These are phyloP conservation scores for Saturnispora bothae DNA, from an alignment of 805 yeast genomes.

Conservation along the genomic window DNA sequence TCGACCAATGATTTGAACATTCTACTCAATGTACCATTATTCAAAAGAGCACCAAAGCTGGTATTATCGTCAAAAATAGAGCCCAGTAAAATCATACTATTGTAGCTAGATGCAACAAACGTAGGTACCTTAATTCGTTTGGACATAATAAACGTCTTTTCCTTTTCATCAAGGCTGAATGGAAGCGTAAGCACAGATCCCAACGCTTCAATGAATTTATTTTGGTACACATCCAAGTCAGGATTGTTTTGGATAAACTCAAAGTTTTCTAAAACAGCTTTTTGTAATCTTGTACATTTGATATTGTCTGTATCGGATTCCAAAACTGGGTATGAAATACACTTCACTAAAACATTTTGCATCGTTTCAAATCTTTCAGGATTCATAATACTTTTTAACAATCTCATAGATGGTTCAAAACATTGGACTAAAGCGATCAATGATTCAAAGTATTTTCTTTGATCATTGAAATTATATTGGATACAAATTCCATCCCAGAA, in stretches of 20 bases:
- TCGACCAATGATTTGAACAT: conserved; percentile 42
- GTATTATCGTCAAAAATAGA: conserved; percentile 25
- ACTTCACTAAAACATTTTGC: conserved; percentile 49
- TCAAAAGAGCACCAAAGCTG: conserved; percentile 29
- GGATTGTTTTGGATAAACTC: conserved; percentile 17
- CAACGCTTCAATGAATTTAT: conserved; percentile 42
- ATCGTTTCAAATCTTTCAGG: conserved; percentile 35
- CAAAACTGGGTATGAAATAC: conserved; percentile 64
- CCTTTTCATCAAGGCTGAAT: conserved; percentile 47
- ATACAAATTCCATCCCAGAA: conserved; percentile 42
- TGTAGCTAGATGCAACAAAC: conserved; percentile 48
- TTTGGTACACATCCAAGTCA: conserved; percentile 28
- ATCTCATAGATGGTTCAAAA: conserved; percentile 38
- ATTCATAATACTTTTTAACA: conserved; percentile 27
- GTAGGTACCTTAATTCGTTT: conserved; percentile 45
- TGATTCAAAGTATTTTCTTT: conserved; percentile 45
- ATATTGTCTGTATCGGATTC: conserved; percentile 41
- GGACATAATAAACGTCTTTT: conserved; percentile 32
- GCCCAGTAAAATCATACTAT: conserved; percentile 33
- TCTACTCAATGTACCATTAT: conserved; percentile 36
- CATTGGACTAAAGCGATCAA: conserved; percentile 44
- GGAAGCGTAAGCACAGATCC: conserved; percentile 47
- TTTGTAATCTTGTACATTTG: conserved; percentile 56
- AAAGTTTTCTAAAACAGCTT: conserved; percentile 42
- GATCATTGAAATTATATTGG: conserved; percentile 32